Percentiles rank a stretch among this genome's conserved stretches.
Conservation (phyloP, 306 rosid species). For the Ormosia emarginata region DNA sequence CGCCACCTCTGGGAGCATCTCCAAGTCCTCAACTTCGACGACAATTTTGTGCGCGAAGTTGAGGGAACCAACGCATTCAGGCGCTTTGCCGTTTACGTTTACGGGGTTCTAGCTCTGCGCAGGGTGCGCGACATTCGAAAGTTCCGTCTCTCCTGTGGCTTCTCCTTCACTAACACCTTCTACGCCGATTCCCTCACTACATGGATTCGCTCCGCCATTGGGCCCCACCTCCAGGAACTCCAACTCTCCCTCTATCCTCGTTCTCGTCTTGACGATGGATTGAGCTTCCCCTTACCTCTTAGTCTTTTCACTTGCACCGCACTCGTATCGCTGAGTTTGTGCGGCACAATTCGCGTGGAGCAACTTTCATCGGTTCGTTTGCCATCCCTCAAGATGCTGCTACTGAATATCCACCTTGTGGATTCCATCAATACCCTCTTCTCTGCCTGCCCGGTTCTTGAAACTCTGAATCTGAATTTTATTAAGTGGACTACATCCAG, state of each 20-base stretch:
- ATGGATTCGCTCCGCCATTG: not conserved
- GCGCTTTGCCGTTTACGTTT: not conserved
- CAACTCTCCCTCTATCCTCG: not conserved
- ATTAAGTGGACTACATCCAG: no score
- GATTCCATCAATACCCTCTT: not conserved
- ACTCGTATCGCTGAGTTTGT: not conserved
- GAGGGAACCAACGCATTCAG: no score
- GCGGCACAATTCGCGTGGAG: accelerated
- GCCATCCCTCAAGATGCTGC: not conserved
- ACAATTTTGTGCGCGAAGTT: no score
- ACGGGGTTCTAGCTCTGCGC: not conserved
- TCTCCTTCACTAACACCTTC: no score
- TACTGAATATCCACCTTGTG: not conserved
- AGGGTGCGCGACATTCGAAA: not conserved
- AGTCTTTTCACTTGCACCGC: not conserved
- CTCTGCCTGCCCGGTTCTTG: not conserved
- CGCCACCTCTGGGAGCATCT: not conserved
- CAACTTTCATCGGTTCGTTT: not conserved
- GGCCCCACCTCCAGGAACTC: not conserved
- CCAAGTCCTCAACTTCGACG: not conserved
- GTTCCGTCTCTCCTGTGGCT: not conserved
- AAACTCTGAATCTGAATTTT: not conserved
- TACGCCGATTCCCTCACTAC: no score
- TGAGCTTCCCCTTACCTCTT: not conserved
- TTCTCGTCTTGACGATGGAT: no score